Evolutionary conservation across 2,329 filamentous ascomycete species (phyloP).

Genomic region (Fusarium nanum): DNA sequence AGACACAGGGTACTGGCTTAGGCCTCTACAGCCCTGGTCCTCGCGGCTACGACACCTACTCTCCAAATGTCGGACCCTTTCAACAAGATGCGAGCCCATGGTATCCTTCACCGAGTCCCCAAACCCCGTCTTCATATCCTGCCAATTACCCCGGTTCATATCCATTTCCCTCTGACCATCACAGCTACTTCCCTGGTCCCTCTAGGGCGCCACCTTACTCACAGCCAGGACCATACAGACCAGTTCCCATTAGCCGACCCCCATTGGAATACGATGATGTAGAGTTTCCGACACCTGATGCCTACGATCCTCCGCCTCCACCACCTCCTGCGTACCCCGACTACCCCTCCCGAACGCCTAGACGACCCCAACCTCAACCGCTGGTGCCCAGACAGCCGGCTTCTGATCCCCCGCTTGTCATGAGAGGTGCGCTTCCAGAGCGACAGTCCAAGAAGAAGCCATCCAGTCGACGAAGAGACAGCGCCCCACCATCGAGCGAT

Average conservation of each 20-base stretch:
- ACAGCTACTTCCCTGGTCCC: background rate
- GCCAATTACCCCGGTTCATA: background rate
- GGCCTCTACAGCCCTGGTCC: background rate
- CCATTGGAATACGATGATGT: background rate
- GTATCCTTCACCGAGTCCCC: background rate
- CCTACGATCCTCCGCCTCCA: background rate
- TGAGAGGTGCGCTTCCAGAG: background rate
- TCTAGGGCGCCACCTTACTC: background rate
- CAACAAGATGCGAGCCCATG: background rate
- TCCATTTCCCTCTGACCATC: background rate
- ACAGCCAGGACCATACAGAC: background rate
- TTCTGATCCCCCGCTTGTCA: background rate
- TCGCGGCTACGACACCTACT: background rate
- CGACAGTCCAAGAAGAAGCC: background rate
- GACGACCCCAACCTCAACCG: background rate
- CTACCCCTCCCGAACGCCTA: background rate
- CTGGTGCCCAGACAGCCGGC: background rate
- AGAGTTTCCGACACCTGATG: background rate
- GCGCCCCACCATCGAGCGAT: background rate
- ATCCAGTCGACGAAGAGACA: background rate
- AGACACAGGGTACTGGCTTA: background rate
- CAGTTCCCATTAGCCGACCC: background rate
- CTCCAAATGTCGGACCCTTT: background rate
- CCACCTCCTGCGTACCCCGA: background rate
- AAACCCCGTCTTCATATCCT: background rate